Base-by-base conservation (phyloP, 2,329 filamentous ascomycete genomes). In the Aspergillus phoenicis region DNA sequence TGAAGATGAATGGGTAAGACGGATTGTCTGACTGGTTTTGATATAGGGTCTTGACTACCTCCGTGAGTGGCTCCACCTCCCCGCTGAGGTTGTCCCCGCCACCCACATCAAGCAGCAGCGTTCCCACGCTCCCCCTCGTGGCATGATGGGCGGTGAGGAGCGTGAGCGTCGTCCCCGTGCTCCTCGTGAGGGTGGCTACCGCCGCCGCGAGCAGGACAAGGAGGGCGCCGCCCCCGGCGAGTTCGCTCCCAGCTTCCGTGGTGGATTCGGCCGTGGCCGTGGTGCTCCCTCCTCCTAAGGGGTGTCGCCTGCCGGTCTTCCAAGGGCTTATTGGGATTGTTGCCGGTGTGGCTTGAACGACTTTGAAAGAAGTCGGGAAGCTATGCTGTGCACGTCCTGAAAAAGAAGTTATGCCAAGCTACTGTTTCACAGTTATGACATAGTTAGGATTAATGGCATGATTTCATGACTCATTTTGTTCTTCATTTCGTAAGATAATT, bases 61-160 rank as follows among this genome's bases (percentile, higher is more conserved):
- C 82, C 94, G 95, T 81, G 95, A 99, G 87, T 99, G 95, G 95
- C 93, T 99, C 76, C 95, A 99, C 85, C 91, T 99, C 76, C 95
- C 95, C 77, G 93, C 95, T 80, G 95, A 99, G 89, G 97, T 99
- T 80, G 95, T 99, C 73, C 95, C 95, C 75, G 93, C 96, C 78
- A 99, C 95, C 78, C 95, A 99, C 90, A 98, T 99, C 86, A 99
- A 99, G 91, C 93, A 97, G 87, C 93, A 97, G 88, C 92, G 95
- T 83, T 95, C 92, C 76, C 93, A 97, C 84, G 93, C 93, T 84
- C 94, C 94, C 82, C 94, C 95, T 79, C 93, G 95, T 78, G 95
- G 95, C 80, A 98, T 99, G 95, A 89, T 98, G 85, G 93, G 93
- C 75, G 87, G 85, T 78, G 87, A 89, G 70, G 93, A 96, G 80